Conservation (phyloP, 345 rosid species). For the Abelmoschus esculentus region DNA sequence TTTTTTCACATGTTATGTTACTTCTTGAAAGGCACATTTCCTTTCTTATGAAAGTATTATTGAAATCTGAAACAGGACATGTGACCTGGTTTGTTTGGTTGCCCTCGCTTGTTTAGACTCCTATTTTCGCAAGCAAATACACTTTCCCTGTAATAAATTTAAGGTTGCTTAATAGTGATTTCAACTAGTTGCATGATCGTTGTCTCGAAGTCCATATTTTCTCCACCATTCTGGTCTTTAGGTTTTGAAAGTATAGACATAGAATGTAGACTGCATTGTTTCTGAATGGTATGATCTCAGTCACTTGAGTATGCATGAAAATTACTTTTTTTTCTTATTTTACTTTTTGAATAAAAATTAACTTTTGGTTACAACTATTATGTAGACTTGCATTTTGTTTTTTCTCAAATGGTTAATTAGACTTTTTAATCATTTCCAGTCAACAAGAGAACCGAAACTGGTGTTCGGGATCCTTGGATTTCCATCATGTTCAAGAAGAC, state of each 20-base stretch:
- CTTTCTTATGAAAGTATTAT: not conserved
- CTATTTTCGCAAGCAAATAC: not conserved
- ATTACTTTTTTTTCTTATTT: not conserved
- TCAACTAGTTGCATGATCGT: not conserved
- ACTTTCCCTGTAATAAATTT: not conserved
- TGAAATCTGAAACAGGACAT: not conserved
- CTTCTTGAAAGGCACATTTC: not conserved
- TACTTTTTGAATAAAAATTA: not conserved
- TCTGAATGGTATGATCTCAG: not conserved
- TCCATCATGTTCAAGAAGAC: slow-evolving; percentile 51
- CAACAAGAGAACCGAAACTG: not conserved
- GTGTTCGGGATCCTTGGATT: slow-evolving; percentile 7
- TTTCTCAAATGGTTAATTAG: not conserved
- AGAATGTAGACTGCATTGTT: not conserved
- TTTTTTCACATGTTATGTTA: not conserved
- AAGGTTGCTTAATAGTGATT: not conserved
- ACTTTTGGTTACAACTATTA: not conserved
- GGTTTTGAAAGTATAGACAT: not conserved
- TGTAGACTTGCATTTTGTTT: not conserved
- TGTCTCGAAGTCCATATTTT: not conserved
- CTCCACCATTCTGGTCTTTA: not conserved
- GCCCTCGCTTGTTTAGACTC: not conserved
- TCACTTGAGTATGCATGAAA: not conserved
- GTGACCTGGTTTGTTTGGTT: not conserved
- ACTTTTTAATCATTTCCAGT: not conserved